Base-by-base conservation (phyloP, 1,284 basidiomycete genomes). In the Austroboletus niveus region DNA sequence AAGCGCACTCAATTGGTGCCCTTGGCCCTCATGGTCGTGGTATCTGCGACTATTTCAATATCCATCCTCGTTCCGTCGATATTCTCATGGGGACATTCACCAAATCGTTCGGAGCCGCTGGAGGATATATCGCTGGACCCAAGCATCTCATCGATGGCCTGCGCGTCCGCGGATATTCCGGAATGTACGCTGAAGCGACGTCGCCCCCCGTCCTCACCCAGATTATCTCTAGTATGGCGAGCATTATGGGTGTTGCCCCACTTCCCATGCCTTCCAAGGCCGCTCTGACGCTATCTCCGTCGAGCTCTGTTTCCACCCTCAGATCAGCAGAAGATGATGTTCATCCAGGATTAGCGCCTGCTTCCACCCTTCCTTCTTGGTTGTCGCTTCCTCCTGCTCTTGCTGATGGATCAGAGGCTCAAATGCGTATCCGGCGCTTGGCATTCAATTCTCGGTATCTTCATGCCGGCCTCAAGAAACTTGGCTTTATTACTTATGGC, bases 1-100 rank as follows among this genome's bases (percentile, higher is more conserved):
- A 99, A 73, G 96, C 96, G 1, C 96, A 99, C 70, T 98, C 96
- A 4, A 86, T 99, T 59, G 96, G 97, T 56, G 96, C 94, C 1
- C 79, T 99, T 38, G 96, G 96, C 34, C 92, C 94, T 8, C 82
- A 90, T 60, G 96, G 96, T 9, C 91, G 96, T 42, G 96, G 96
- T 58, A 92, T 99, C 5, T 87, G 87, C 54, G 95, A 99, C 70
- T 99, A 98, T 76, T 99, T 96, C 70, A 85, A 85, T 51, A 75
- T 98, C 56, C 77, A 92, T 62, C 94, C 95, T 3, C 78, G 78
- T 10, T 78, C 80, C 34, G 80, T 98, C 55, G 96, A 99, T 68
- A 82, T 99, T 57, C 82, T 98, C 57, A 99, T 99, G 96, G 96
- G 96, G 51, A 99, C 96, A 0, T 97, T 99, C 69, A 99, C 96